phyloP scores from a whole-genome alignment of 495 filamentous ascomycete species.

The Pyrenopolyporus hunteri region DNA sequence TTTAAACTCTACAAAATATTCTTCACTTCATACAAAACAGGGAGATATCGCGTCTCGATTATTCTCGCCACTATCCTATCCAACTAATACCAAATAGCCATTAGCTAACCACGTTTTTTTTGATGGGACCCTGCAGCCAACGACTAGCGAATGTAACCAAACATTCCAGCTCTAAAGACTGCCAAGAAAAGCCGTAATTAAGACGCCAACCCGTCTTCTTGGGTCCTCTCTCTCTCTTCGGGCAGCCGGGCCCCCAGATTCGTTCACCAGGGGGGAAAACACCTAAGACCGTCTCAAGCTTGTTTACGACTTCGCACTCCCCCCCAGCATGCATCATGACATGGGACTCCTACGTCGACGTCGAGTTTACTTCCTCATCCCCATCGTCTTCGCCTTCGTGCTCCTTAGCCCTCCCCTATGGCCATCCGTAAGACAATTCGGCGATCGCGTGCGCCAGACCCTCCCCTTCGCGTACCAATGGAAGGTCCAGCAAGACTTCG shows the following conservation, averaged over 20 bases:
- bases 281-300: neutral
- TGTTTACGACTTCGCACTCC: constrained; percentile 8
- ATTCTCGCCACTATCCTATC: too few species aligned
- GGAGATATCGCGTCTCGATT: too few species aligned
- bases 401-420: constrained; percentile 36
- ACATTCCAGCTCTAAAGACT: constrained; percentile 12
- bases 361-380: constrained; percentile 27
- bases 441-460: constrained; percentile 48
- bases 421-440: constrained; percentile 42
- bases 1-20: too few species aligned
- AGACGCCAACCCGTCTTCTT: constrained; percentile 11
- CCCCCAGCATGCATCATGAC: constrained; percentile 28
- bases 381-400: constrained; percentile 35
- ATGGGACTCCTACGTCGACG: constrained; percentile 34
- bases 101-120: too few species aligned
- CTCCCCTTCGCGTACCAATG: constrained; percentile 51
- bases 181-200: constrained; percentile 22
- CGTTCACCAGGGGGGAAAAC: neutral
- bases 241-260: neutral
- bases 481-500: constrained; percentile 48
- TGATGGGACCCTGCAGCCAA: constrained; percentile 5
- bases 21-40: too few species aligned
- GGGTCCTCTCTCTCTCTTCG: constrained; percentile 9
- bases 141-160: constrained; percentile 16
- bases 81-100: too few species aligned